A percentile compares a stretch with the other conserved stretches of the same genome.
Conservation (phyloP, 192 early-diverging fungal genomes). For the Lunasporangiospora selenospora region DNA sequence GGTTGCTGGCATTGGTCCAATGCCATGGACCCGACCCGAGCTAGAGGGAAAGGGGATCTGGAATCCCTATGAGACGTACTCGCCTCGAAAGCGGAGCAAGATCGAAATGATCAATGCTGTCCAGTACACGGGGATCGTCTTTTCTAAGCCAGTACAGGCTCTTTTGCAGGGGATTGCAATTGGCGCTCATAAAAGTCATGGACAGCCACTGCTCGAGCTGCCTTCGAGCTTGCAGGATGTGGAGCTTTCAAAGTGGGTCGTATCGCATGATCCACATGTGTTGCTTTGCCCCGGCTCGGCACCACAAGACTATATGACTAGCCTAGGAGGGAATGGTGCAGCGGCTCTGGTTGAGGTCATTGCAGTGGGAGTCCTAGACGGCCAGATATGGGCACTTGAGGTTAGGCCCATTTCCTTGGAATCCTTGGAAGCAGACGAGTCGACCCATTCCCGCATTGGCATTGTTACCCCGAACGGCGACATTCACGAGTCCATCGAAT, state of each 20-base stretch:
- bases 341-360: slow-evolving; percentile 28
- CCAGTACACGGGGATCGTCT: slow-evolving; percentile 40
- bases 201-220: slow-evolving; percentile 3
- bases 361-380: slow-evolving; percentile 17
- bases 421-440: too few relatives aligned
- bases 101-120: slow-evolving; percentile 22
- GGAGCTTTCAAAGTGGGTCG: slow-evolving; percentile 34
- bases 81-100: slow-evolving; percentile 18
- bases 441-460: too few relatives aligned
- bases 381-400: slow-evolving; percentile 27
- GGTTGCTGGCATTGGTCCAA: slow-evolving; percentile 20
- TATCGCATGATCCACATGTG: slow-evolving; percentile 41
- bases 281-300: slow-evolving; percentile 18
- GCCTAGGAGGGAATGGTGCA: slow-evolving; percentile 22
- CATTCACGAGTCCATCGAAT: too few relatives aligned
- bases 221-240: slow-evolving; percentile 1
- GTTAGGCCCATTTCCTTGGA: too few relatives aligned
- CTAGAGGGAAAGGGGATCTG: slow-evolving; percentile 19
- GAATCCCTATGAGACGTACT: slow-evolving; percentile 41
- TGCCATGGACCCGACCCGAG: slow-evolving; percentile 33
- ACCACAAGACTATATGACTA: slow-evolving; percentile 6
- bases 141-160: slow-evolving; percentile 20
- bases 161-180: slow-evolving; percentile 12
- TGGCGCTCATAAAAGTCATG: too few relatives aligned
- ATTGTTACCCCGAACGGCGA: too few relatives aligned